Evolutionary conservation across 768 basidiomycete species (phyloP).

Genomic region (Russula vinacea): DNA sequence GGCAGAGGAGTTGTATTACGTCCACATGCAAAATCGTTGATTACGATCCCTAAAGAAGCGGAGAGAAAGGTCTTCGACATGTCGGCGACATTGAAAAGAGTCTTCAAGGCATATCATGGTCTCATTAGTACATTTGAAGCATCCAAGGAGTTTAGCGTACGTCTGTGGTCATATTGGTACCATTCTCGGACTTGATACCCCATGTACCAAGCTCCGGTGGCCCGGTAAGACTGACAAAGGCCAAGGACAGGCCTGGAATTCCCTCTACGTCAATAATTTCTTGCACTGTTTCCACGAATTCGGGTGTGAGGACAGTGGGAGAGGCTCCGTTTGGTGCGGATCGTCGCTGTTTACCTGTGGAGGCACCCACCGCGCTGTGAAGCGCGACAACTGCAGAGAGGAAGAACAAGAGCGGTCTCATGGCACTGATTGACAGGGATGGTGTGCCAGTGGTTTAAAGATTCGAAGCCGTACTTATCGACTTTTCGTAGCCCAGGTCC

Average conservation of each 20-base stretch:
- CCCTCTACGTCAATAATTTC: not conserved
- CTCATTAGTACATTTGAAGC: not conserved
- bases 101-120: slow-evolving; percentile 33
- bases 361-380: not conserved
- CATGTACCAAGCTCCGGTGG: slow-evolving; percentile 14
- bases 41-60: slow-evolving; percentile 42
- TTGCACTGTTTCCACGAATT: not conserved
- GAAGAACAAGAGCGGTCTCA: not conserved
- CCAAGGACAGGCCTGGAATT: slow-evolving; percentile 19
- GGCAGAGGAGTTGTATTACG: slow-evolving; percentile 40
- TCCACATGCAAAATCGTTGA: slow-evolving; percentile 41
- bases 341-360: not conserved
- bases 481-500: not conserved
- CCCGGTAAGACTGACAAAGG: slow-evolving; percentile 9
- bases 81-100: slow-evolving; percentile 38
- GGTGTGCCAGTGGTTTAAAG: not conserved
- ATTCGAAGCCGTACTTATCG: not conserved
- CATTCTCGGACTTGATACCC: slow-evolving; percentile 20
- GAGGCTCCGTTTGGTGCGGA: not conserved
- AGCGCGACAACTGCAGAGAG: not conserved
- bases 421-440: not conserved
- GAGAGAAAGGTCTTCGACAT: slow-evolving; percentile 40
- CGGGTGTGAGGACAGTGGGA: slow-evolving; percentile 15
- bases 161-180: slow-evolving; percentile 23
- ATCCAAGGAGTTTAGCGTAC: not conserved